Evolutionary conservation across 495 filamentous ascomycete genomes (phyloP).

Genomic region (Aspergillus avenaceus): DNA sequence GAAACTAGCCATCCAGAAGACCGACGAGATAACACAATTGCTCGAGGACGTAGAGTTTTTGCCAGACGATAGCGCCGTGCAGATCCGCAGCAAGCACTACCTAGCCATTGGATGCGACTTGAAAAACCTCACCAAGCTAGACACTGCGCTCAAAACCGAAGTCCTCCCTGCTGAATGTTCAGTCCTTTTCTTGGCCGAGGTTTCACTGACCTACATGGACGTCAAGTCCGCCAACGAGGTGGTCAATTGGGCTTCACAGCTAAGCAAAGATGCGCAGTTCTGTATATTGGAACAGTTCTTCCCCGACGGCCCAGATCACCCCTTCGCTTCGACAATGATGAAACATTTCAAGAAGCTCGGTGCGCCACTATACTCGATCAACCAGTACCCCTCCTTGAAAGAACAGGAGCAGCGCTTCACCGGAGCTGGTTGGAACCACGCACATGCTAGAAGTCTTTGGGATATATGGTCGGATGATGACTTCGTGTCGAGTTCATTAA

Average conservation of each 20-base stretch:
- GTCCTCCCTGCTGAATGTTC: constrained; percentile 51
- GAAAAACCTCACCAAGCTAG: constrained; percentile 55
- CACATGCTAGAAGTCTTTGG: constrained; percentile 65
- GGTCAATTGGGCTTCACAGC: constrained; percentile 61
- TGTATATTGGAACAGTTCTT: constrained; percentile 88
- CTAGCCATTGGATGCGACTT: constrained; percentile 81
- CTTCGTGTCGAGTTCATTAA: constrained; percentile 54
- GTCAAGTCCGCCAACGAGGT: constrained; percentile 66
- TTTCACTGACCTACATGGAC: constrained; percentile 90
- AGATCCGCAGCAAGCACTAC: constrained; percentile 66
- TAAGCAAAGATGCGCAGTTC: constrained; percentile 58
- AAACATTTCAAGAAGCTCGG: constrained; percentile 76
- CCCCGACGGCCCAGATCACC: constrained; percentile 70
- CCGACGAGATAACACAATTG: constrained; percentile 50
- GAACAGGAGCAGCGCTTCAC: constrained; percentile 66
- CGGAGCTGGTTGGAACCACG: constrained; percentile 58
- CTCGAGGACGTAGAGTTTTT: constrained; percentile 47
- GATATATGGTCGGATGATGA: constrained; percentile 68
- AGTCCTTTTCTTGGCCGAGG: constrained; percentile 81
- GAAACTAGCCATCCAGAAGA: constrained; percentile 56
- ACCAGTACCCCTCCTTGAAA: constrained; percentile 59
- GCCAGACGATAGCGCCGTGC: constrained; percentile 37
- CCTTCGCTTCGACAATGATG: constrained; percentile 86
- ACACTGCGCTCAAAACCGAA: constrained; percentile 49
- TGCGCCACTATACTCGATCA: constrained; percentile 69